Percentiles rank a stretch among this genome's conserved stretches.
phyloP scores from a whole-genome alignment of 306 rosid genomes.

The Begonia masoniana region DNA sequence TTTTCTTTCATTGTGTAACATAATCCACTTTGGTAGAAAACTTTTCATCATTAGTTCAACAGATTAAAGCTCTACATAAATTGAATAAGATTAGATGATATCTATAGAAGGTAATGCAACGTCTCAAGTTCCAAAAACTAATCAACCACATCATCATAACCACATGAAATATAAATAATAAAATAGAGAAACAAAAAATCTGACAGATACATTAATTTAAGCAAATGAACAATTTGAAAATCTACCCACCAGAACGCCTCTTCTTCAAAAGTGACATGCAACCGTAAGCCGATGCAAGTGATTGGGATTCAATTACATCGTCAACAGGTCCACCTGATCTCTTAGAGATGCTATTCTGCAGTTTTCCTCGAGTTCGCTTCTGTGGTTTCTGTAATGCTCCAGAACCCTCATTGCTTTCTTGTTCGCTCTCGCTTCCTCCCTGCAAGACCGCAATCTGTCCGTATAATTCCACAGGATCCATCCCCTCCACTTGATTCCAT shows the following conservation, averaged over 20 bases:
- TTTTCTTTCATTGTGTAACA: too few species aligned
- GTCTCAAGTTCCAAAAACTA: constrained; percentile 2
- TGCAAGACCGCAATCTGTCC: constrained; percentile 21
- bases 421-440: constrained; percentile 91
- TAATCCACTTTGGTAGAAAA: too few species aligned
- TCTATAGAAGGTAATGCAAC: too few species aligned
- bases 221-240: constrained; percentile 8
- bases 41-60: too few species aligned
- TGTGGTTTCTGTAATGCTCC: constrained; percentile 43
- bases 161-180: too few species aligned
- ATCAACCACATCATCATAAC: background rate
- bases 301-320: constrained; percentile 46
- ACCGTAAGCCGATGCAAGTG: constrained; percentile 56
- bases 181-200: too few species aligned
- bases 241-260: constrained; percentile 62
- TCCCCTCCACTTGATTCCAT: background rate
- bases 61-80: too few species aligned
- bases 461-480: constrained; percentile 12
- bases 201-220: too few species aligned
- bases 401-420: constrained; percentile 50
- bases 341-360: constrained; percentile 29
- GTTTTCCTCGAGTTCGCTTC: constrained; percentile 47
- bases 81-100: too few species aligned
- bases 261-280: constrained; percentile 75
- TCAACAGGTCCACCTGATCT: constrained; percentile 42